Conservation (phyloP, 2,329 filamentous ascomycete species). For the Apiospora hydei region DNA sequence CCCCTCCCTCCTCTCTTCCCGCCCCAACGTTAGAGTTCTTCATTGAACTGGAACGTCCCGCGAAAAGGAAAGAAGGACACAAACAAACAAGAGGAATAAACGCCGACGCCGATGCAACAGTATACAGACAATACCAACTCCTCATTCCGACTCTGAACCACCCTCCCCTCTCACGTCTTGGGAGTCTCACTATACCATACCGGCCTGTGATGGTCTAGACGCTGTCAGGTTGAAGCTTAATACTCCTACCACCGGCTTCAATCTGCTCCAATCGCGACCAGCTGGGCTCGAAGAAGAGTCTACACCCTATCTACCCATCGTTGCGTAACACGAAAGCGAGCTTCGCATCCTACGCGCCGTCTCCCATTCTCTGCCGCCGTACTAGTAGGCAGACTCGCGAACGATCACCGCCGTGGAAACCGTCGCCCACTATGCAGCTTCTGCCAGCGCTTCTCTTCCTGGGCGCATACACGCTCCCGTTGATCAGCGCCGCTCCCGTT, state of each 20-base stretch:
- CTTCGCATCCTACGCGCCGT: background rate
- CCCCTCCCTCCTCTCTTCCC: background rate
- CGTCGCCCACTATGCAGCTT: conserved; percentile 16
- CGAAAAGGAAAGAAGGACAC: background rate
- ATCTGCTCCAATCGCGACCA: conserved; percentile 4
- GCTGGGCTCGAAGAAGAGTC: conserved; percentile 13
- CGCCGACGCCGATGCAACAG: background rate
- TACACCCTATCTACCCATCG: background rate
- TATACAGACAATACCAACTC: background rate
- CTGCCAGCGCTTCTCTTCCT: conserved; percentile 17
- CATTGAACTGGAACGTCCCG: conserved; percentile 8
- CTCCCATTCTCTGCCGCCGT: background rate
- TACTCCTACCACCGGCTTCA: conserved; percentile 13
- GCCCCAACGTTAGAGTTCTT: conserved; percentile 17
- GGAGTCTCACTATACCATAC: background rate
- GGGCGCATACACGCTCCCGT: conserved; percentile 19
- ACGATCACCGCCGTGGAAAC: background rate
- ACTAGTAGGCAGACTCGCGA: conserved; percentile 1
- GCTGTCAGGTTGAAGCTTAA: conserved; percentile 17
- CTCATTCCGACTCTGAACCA: background rate
- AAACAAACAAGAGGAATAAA: conserved; percentile 9
- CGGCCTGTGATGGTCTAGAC: conserved; percentile 6
- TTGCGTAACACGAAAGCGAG: background rate
- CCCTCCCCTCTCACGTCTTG: background rate
- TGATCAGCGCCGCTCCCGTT: conserved; percentile 9